Conservation (phyloP, 1,284 basidiomycete genomes). For the Naganishia cerealis region DNA sequence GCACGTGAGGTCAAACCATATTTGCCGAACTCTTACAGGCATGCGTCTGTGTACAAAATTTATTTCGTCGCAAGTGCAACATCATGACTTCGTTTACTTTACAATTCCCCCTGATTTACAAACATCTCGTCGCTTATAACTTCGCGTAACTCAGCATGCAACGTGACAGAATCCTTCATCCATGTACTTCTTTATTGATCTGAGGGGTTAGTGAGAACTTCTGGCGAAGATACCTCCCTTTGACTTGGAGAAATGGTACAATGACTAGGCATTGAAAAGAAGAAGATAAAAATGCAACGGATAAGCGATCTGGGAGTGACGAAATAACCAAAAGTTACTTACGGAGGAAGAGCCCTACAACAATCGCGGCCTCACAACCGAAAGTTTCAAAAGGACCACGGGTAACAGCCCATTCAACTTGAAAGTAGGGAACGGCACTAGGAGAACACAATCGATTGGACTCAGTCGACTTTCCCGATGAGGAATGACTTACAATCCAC, state of each 20-base stretch:
- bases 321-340: not conserved
- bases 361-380: conserved; percentile 27
- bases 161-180: not conserved
- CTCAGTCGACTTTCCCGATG: not conserved
- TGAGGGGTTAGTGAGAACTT: conserved; percentile 23
- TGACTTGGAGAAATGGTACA: conserved; percentile 28
- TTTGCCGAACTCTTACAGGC: too few relatives aligned
- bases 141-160: too few relatives aligned
- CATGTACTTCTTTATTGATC: conserved; percentile 5
- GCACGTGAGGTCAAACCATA: too few relatives aligned
- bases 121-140: too few relatives aligned
- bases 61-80: too few relatives aligned
- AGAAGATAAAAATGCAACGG: not conserved
- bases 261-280: conserved; percentile 3
- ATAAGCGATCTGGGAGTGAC: not conserved
- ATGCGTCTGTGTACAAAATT: too few relatives aligned
- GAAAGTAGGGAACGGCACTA: conserved; percentile 28
- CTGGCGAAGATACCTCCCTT: conserved; percentile 22
- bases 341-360: conserved; percentile 20
- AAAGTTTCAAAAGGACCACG: conserved; percentile 24
- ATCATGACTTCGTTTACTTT: too few relatives aligned
- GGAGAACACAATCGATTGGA: not conserved
- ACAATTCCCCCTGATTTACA: too few relatives aligned
- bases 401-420: conserved; percentile 19
- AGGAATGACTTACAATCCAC: conserved; percentile 22